These are phyloP conservation scores for Ustilago trichophora DNA, from an alignment of 1,284 basidiomycete genomes.

Conservation along the genomic window DNA sequence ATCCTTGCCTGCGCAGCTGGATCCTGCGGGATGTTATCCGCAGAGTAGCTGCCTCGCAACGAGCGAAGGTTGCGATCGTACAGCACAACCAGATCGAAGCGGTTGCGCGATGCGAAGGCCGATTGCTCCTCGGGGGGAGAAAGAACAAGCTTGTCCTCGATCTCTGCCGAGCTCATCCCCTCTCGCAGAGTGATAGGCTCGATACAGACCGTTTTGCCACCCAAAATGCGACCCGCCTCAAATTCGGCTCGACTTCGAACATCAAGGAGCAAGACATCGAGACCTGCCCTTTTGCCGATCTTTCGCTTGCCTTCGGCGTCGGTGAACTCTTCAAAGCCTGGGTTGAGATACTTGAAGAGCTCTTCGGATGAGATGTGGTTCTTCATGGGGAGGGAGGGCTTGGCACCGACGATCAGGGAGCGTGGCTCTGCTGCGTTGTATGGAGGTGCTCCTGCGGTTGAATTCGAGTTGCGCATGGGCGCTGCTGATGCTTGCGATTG, in stretches of 20 bases:
- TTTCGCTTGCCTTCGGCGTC: constrained; percentile 48
- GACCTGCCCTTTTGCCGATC: constrained; percentile 50
- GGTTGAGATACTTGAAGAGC: constrained; percentile 57
- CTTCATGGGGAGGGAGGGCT: constrained; percentile 48
- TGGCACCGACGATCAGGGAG: constrained; percentile 39
- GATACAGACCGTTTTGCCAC: constrained; percentile 79
- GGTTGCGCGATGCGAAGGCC: constrained; percentile 81
- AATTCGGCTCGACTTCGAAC: constrained; percentile 81
- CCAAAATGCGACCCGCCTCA: constrained; percentile 77
- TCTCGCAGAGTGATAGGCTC: constrained; percentile 69
- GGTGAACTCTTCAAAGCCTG: constrained; percentile 56
- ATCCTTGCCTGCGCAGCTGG: constrained; percentile 38
- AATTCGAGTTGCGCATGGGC: constrained; percentile 9
- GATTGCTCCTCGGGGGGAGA: constrained; percentile 77
- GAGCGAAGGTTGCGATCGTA: constrained; percentile 74
- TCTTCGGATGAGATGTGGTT: constrained; percentile 57
- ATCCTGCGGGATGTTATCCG: constrained; percentile 30
- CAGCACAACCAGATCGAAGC: constrained; percentile 88
- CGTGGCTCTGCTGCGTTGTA: constrained; percentile 8
- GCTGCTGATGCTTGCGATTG: background rate
- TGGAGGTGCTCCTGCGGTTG: background rate
- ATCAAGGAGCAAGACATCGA: constrained; percentile 77
- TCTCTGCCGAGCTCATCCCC: constrained; percentile 74
- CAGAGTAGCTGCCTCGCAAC: constrained; percentile 17
- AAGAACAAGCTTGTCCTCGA: constrained; percentile 81